Evolutionary conservation across 805 yeast species (phyloP), one percentile per base, ranked within the genome.

Genomic region (Nakazawaea populi): DNA sequence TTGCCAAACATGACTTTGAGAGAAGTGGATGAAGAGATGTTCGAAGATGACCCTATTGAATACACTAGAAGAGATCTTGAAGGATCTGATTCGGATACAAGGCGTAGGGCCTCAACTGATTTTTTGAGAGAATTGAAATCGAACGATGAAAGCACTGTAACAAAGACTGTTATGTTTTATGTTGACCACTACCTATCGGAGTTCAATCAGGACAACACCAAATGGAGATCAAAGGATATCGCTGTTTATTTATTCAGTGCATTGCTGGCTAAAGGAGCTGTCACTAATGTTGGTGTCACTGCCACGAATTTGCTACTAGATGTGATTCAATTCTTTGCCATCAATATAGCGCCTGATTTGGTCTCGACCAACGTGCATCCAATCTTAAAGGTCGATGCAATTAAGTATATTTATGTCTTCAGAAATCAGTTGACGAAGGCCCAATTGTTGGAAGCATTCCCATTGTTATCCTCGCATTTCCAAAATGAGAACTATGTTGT

Each of bases 31-130:
- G 89, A 89, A 60, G 99, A 95, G 66, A 67, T 85, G 54, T 92
- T 94, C 66, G 99, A 94, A 67, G 99, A 94, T 68, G 99, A 94
- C 63, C 99, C 99, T 37, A 85, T 94, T 49, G 95, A 89, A 60
- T 94, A 77, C 63, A 91, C 91, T 24, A 79, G 98, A 61, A 78
- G 96, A 54, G 99, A 94, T 66, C 73, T 95, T 44, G 99, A 95
- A 68, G 98, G 98, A 5, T 84, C 96, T 0, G 98, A 92, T 64
- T 79, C 86, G 11, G 98, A 91, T 62, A 85, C 97, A 1, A 80
- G 99, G 67, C 79, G 97, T 67, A 82, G 95, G 58, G 83, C 96
- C 0, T 83, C 97, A n/a, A 88, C 96, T 1, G 97, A 89, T 60
- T 90, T 94, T 61, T 72, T 94, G 57, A 80, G 95, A 55, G 96